Conservation (phyloP, 179 eudicot genomes). For the Pouteria campechiana region DNA sequence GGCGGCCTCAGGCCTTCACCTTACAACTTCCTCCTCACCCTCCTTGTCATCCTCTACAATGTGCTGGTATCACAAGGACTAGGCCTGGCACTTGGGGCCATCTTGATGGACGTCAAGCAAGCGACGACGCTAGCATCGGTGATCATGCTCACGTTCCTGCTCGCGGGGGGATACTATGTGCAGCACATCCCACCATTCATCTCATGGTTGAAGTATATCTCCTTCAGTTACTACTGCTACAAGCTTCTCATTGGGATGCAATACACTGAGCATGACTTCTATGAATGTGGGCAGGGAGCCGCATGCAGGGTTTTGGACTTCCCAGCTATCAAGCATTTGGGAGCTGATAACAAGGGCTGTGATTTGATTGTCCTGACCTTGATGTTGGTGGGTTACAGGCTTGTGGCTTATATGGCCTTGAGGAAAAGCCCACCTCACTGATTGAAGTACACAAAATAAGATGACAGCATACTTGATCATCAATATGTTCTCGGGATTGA, state of each 20-base stretch:
- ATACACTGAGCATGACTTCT: slow-evolving; percentile 37
- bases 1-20: slow-evolving; percentile 59
- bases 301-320: slow-evolving; percentile 47
- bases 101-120: slow-evolving; percentile 65
- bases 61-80: slow-evolving; percentile 73
- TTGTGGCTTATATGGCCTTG: slow-evolving; percentile 63
- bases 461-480: no score
- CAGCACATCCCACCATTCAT: slow-evolving; percentile 55
- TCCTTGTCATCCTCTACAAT: slow-evolving; percentile 40
- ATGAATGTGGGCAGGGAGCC: slow-evolving; percentile 39
- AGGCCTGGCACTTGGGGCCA: slow-evolving; percentile 77
- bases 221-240: slow-evolving; percentile 72
- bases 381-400: slow-evolving; percentile 64
- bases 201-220: slow-evolving; percentile 59
- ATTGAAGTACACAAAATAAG: no score
- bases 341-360: slow-evolving; percentile 30
- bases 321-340: slow-evolving; percentile 41
- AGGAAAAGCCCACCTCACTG: slow-evolving; percentile 25
- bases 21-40: slow-evolving; percentile 35
- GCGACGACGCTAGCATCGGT: slow-evolving; percentile 80
- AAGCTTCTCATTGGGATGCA: slow-evolving; percentile 73
- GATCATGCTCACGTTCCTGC: slow-evolving; percentile 57
- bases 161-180: slow-evolving; percentile 73
- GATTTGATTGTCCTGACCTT: slow-evolving; percentile 53
- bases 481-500: no score